Evolutionary conservation across 805 yeast genomes (phyloP), one percentile per base, ranked within the genome.

Genomic region (Schwanniomyces polymorphus): DNA sequence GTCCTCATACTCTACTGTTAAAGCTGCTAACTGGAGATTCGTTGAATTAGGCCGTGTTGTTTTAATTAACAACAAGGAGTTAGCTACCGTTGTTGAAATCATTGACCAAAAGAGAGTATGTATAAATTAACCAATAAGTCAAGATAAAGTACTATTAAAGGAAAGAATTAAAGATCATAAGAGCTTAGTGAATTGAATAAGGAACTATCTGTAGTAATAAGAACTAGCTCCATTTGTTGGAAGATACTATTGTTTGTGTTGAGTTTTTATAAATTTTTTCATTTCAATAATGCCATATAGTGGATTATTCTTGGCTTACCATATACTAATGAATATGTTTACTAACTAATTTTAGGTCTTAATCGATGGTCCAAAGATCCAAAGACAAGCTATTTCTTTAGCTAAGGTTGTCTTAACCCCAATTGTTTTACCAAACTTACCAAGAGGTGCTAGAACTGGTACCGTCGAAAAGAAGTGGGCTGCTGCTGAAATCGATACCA

Each of bases 21-120:
- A 89, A 82, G 88, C 96, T 75, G 82, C 96, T 76, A 88, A 88
- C 92, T 94, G 98, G 98, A 90, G 97, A 88, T 85, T 84, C 73
- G 99, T 94, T 76, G 97, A 92, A 85, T 88, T 91, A 74, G 99
- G 99, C 78, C 97, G 99, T 83, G 88, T 94, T 74, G 97, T 91
- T 76, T 86, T 92, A 72, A 74, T 92, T 74, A 61, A 71, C 74
- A 82, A 84, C 86, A 82, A 86, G 78, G 88, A 90, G 79, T 85
- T 94, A 73, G 99, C 98, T 69, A 81, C 96, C 74, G 86, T 94
- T 70, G 98, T 91, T 71, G 99, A 94, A 84, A 89, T 94, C 81
- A 88, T 94, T 73, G 98, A 94, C 85, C 97, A 94, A 85, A 91
- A 90, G 85, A 88, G 97, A 82, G 98, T 87, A 84, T 74, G 89